A percentile compares a stretch with the other conserved stretches of the same genome.
Conservation (phyloP, 305 asterid species). For the Solanum hybrid region DNA sequence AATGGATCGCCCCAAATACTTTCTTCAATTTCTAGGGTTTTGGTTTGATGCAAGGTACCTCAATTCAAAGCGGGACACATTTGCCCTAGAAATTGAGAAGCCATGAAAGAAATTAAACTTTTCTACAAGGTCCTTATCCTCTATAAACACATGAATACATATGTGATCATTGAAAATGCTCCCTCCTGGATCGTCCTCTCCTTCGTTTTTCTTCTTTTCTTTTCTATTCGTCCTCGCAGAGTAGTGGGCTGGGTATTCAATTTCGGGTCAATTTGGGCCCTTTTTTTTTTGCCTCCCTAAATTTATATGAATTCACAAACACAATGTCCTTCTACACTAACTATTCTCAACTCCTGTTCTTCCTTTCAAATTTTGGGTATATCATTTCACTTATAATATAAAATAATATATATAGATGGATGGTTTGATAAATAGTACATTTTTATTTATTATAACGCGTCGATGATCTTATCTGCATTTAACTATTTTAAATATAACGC, state of each 20-base stretch:
- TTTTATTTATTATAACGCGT: background rate
- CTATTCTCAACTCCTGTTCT: background rate
- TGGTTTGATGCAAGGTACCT: background rate
- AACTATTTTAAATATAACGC: background rate
- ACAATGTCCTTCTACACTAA: background rate
- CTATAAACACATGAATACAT: background rate
- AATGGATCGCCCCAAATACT: background rate
- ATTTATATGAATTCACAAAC: constrained; percentile 3
- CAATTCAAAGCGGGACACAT: background rate
- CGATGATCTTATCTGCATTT: background rate
- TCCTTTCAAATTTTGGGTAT: background rate
- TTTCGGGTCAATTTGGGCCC: constrained; percentile 3
- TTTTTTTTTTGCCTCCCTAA: background rate
- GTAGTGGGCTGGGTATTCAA: background rate
- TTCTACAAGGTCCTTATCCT: background rate
- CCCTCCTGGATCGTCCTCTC: background rate
- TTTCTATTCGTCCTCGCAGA: background rate
- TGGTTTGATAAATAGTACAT: background rate
- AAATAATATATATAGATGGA: background rate
- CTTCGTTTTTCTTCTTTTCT: background rate
- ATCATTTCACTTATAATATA: background rate
- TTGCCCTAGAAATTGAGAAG: background rate
- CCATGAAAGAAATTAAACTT: background rate
- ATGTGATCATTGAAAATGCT: background rate
- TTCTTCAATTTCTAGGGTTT: constrained; percentile 7